Conservation (phyloP, 176 grass and related monocot species). For the Zoysia pacifica region DNA sequence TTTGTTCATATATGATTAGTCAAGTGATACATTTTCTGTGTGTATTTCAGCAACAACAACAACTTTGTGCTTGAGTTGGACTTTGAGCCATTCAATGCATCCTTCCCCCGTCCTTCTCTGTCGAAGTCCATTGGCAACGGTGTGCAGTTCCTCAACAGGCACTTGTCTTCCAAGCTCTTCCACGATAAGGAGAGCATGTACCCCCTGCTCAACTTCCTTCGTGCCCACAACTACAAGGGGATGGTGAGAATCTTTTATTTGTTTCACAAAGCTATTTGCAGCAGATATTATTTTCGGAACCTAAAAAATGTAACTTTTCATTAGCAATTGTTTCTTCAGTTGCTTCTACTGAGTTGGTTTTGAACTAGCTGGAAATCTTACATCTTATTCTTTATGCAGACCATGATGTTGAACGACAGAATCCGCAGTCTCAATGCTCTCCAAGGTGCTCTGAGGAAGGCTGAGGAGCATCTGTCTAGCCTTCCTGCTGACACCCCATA, state of each 20-base stretch:
- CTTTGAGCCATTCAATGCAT: constrained; percentile 98
- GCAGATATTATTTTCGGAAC: neutral
- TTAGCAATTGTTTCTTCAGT: neutral
- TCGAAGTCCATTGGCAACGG: constrained; percentile 98
- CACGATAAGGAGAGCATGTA: constrained; percentile 96
- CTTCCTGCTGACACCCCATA: constrained; percentile 72
- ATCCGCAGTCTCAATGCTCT: constrained; percentile 88
- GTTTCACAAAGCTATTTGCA: neutral
- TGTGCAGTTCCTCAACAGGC: constrained; percentile 99
- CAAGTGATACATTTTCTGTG: neutral
- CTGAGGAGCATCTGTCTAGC: constrained; percentile 76
- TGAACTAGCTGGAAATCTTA: neutral
- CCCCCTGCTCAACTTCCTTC: constrained; percentile 94
- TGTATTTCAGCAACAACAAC: constrained; percentile 47
- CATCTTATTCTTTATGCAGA: constrained; percentile 48
- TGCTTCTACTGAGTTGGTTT: neutral
- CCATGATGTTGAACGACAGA: constrained; percentile 99
- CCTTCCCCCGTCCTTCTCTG: constrained; percentile 87
- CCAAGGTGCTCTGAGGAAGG: constrained; percentile 83
- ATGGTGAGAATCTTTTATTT: constrained; percentile 60
- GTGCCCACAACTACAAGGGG: constrained; percentile 94
- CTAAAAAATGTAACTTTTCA: neutral
- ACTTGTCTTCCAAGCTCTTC: constrained; percentile 97
- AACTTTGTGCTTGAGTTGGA: constrained; percentile 91
- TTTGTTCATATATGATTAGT: neutral